phyloP scores from a whole-genome alignment of 2,329 filamentous ascomycete genomes.

The Cylindrodendrum hubeiense region DNA sequence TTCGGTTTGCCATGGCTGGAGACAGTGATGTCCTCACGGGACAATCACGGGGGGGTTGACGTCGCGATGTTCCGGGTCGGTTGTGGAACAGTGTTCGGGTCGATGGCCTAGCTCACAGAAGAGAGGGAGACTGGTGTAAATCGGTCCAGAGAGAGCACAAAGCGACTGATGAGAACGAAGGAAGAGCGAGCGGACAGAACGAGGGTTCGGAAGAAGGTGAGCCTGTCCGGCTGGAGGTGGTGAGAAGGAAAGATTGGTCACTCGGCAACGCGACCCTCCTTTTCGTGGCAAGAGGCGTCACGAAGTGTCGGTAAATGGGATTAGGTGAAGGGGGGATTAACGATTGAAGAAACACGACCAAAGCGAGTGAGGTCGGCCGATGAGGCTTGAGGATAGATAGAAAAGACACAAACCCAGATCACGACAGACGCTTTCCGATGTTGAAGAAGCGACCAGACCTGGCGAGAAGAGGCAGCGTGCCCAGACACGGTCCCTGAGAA shows the following conservation, averaged over 20 bases:
- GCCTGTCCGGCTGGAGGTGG: constrained; percentile 31
- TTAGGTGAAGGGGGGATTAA: constrained; percentile 43
- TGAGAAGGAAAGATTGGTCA: constrained; percentile 41
- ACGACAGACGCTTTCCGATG: constrained; percentile 40
- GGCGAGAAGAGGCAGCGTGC: constrained; percentile 38
- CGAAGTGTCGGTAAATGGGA: constrained; percentile 28
- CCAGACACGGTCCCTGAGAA: constrained; percentile 24
- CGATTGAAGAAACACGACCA: constrained; percentile 60
- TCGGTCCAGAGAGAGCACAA: constrained; percentile 17
- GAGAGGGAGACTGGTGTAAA: constrained; percentile 15
- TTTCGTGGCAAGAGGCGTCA: constrained; percentile 38
- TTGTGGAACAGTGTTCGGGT: constrained; percentile 22
- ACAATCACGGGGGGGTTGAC: constrained; percentile 50
- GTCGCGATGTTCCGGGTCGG: constrained; percentile 33
- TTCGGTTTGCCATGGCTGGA: constrained; percentile 69
- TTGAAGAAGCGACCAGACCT: constrained; percentile 44
- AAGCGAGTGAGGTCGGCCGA: constrained; percentile 69
- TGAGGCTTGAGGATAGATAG: constrained; percentile 38
- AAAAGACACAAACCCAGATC: constrained; percentile 33
- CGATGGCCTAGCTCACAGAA: constrained; percentile 24
- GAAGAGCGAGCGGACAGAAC: constrained; percentile 33
- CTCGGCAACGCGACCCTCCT: constrained; percentile 48
- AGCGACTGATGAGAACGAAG: constrained; percentile 28
- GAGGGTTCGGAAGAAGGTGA: constrained; percentile 26
- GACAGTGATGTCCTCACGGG: constrained; percentile 52